Evolutionary conservation across 257 asterid species (phyloP).

Genomic region (Nicotiana paniculata): DNA sequence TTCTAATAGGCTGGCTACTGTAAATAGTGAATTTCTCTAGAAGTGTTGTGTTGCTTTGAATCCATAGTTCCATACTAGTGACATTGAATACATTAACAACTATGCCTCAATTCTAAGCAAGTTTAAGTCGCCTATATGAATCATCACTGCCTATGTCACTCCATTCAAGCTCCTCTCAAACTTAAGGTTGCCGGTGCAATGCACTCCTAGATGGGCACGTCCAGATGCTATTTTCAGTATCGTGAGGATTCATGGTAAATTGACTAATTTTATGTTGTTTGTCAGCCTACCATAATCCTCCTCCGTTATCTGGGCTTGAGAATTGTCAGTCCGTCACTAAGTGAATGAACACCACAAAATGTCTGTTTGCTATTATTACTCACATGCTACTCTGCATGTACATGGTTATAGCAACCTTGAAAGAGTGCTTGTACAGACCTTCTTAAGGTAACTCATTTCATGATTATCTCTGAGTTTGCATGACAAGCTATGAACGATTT

Average conservation of each 20-base stretch:
- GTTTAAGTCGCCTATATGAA: not conserved
- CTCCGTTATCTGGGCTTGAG: not conserved
- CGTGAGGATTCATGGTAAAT: not conserved
- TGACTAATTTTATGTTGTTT: not conserved
- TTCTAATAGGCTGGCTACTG: not conserved
- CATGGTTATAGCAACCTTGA: not conserved
- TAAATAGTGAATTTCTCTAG: not conserved
- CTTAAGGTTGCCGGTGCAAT: not conserved
- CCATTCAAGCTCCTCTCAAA: not conserved
- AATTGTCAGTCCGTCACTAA: not conserved
- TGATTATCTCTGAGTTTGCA: not conserved
- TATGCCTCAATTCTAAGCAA: not conserved
- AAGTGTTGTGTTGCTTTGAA: not conserved
- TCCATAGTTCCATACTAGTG: not conserved
- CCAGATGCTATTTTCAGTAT: not conserved
- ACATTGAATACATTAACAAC: not conserved
- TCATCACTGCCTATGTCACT: not conserved
- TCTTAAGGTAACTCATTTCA: not conserved
- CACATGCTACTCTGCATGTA: not conserved
- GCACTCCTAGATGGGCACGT: not conserved
- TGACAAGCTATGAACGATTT: not conserved
- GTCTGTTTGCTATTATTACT: not conserved
- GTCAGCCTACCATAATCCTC: not conserved
- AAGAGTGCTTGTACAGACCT: not conserved
- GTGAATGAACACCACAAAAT: not conserved